Evolutionary conservation across 495 filamentous ascomycete species (phyloP), one percentile per base, ranked within the genome.

Genomic region (Penicillium verhagenii): DNA sequence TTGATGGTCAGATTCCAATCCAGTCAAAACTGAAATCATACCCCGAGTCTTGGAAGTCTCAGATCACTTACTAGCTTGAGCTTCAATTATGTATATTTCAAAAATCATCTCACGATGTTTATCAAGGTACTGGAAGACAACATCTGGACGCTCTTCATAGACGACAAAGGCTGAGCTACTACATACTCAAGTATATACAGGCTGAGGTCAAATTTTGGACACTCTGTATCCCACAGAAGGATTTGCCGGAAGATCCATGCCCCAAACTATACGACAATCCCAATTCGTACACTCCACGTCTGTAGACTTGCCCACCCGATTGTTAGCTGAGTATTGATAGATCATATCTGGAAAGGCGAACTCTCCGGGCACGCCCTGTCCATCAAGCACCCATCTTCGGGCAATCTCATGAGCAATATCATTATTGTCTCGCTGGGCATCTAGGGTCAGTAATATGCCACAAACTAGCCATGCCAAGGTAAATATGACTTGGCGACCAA

Each of bases 191-290:
- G n/a, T n/a, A n/a, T n/a, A n/a, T n/a, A n/a, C 31, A 11, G 13
- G 28, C 13, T 35, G 14, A 1, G 9, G 25, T 46, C 39, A 60
- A n/a, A 60, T 56, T 18, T 56, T 60, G n/a, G 58, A 38, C 11
- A 23, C 29, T 2, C 68, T 61, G 58, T 72, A 67, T 19, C 70
- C 68, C 25, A 54, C 47, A 14, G 66, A 67, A 14, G 61, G 37
- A 42, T 47, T 49, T 1, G 44, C 47, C 0, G 68, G 68, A 38
- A 72, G 45, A 20, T 72, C 70, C 47, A 64, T 52, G 1, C 62
- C 63, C 68, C 68, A 72, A 6, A 66, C 70, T 50, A 72, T 69
- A 1, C 62, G 58, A 23, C 66, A 67, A 29, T 72, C 70, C 66
- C 66, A 68, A 21, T 62, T 44, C 13, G 45, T 53, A 2, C 28